These are phyloP conservation scores for Blastocrithidia nonstop DNA, from an alignment of 208 protist species.

Conservation along the genomic window DNA sequence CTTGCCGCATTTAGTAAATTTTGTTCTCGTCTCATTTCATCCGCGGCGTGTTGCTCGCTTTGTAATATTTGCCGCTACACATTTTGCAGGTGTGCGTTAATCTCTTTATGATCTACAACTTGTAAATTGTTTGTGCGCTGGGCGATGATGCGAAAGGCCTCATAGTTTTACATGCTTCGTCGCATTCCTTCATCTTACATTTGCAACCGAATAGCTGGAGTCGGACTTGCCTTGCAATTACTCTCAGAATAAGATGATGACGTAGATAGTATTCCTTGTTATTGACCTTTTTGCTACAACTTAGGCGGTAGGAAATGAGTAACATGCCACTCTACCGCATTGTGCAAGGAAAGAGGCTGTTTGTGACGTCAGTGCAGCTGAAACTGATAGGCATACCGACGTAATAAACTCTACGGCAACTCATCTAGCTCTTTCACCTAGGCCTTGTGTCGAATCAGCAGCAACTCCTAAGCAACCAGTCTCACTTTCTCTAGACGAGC, in stretches of 20 bases:
- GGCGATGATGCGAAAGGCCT: constrained; percentile 77
- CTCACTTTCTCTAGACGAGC: constrained; percentile 48
- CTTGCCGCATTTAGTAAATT: constrained; percentile 45
- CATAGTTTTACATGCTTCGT: constrained; percentile 70
- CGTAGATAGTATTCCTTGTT: neutral
- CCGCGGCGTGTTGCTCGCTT: constrained; percentile 30
- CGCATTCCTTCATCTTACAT: constrained; percentile 63
- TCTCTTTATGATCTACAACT: constrained; percentile 81
- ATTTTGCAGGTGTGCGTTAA: constrained; percentile 67
- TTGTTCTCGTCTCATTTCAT: constrained; percentile 37
- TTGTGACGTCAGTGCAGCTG: constrained; percentile 56
- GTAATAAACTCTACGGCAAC: constrained; percentile 57
- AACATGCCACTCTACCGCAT: constrained; percentile 75
- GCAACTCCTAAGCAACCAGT: constrained; percentile 42
- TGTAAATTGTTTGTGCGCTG: constrained; percentile 81
- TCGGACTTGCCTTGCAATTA: too few relatives aligned
- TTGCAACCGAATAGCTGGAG: constrained; percentile 50
- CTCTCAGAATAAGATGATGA: constrained; percentile 2
- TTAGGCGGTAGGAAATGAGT: constrained; percentile 33
- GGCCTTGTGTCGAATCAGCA: constrained; percentile 41
- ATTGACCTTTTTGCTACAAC: constrained; percentile 2
- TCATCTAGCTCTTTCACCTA: constrained; percentile 62
- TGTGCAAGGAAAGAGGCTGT: constrained; percentile 46
- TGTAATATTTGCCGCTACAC: constrained; percentile 29
- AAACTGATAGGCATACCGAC: constrained; percentile 79